A percentile compares a stretch with the other conserved stretches of the same genome.
phyloP scores from a whole-genome alignment of 2,329 filamentous ascomycete genomes.

The Claviceps cyperi region DNA sequence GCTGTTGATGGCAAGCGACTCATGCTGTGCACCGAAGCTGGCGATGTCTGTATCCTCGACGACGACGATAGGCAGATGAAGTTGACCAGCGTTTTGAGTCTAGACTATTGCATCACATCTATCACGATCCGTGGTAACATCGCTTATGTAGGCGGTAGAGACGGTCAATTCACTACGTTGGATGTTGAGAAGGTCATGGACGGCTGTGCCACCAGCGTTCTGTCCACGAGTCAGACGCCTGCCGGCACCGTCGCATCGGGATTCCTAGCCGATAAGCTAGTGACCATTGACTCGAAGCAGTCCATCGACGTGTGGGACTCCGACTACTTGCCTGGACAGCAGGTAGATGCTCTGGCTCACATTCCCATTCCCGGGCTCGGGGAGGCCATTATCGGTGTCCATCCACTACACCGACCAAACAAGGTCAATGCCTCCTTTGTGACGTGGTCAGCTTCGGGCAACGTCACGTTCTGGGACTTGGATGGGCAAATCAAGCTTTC shows the following conservation, averaged over 20 bases:
- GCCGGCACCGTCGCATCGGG: slow-evolving; percentile 51
- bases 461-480: slow-evolving; percentile 67
- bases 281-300: slow-evolving; percentile 62
- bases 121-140: slow-evolving; percentile 44
- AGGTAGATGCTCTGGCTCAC: slow-evolving; percentile 24
- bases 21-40: slow-evolving; percentile 73
- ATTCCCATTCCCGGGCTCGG: slow-evolving; percentile 48
- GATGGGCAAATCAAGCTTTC: slow-evolving; percentile 54
- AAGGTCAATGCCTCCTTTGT: slow-evolving; percentile 57
- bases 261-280: slow-evolving; percentile 49
- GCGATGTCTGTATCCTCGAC: slow-evolving; percentile 79
- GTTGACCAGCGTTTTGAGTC: slow-evolving; percentile 48
- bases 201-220: slow-evolving; percentile 23
- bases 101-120: slow-evolving; percentile 55
- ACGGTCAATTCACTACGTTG: slow-evolving; percentile 42
- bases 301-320: slow-evolving; percentile 55
- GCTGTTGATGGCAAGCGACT: slow-evolving; percentile 60
- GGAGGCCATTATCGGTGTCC: slow-evolving; percentile 59
- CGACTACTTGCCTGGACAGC: slow-evolving; percentile 27
- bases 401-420: slow-evolving; percentile 46
- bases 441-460: slow-evolving; percentile 76
- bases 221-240: slow-evolving; percentile 23
- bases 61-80: slow-evolving; percentile 59
- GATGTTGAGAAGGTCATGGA: slow-evolving; percentile 35
- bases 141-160: slow-evolving; percentile 55